Conservation (phyloP, 108 stramenopile genomes). For the Nannochloropsis gaditana region DNA sequence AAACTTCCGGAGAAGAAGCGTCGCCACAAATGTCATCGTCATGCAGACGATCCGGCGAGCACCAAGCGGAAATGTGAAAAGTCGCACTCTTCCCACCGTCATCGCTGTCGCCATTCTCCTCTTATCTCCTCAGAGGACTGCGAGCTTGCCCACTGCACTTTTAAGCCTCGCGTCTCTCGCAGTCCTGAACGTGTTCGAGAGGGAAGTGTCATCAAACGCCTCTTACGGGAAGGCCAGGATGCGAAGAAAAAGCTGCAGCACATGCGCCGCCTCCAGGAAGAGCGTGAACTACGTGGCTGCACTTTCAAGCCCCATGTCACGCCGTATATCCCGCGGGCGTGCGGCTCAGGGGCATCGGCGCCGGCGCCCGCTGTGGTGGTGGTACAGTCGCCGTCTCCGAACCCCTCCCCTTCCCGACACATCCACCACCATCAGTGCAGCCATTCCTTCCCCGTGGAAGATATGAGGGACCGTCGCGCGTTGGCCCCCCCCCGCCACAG, state of each 20-base stretch:
- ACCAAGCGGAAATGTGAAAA: background rate
- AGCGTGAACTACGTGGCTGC: background rate
- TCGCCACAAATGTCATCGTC: background rate
- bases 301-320: background rate
- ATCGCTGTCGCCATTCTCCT: background rate
- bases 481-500: background rate
- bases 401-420: background rate
- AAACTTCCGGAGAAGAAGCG: background rate
- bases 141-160: slow-evolving; percentile 16
- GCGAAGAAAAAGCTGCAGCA: slow-evolving; percentile 7
- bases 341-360: background rate
- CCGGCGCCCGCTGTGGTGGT: background rate
- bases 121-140: background rate
- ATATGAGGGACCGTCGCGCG: background rate
- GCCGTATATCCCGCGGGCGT: background rate
- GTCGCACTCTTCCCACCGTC: background rate
- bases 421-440: background rate
- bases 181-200: background rate
- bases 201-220: background rate
- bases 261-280: background rate
- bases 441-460: background rate
- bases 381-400: background rate
- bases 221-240: background rate
- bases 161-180: slow-evolving; percentile 13
- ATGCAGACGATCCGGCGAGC: background rate